Evolutionary conservation across 2,329 filamentous ascomycete species (phyloP).

Genomic region (Colletotrichum sp.): DNA sequence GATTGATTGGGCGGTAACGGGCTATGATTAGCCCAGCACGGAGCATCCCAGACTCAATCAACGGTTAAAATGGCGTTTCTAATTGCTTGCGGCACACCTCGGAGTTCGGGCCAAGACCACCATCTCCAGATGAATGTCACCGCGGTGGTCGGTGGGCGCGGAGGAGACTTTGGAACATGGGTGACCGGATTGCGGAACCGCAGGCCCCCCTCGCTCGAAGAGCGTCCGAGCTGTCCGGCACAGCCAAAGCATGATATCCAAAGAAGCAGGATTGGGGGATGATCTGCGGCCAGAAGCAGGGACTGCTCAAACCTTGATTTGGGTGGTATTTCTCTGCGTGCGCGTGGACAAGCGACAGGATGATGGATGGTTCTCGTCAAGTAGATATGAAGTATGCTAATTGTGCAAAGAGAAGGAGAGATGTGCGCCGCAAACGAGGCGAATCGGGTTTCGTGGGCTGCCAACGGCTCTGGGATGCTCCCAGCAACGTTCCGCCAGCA

Average conservation of each 20-base stretch:
- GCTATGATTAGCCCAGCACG: neutral
- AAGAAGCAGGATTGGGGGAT: neutral
- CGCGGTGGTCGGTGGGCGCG: neutral
- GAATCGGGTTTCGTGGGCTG: neutral
- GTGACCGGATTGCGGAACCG: neutral
- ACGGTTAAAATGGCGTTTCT: neutral
- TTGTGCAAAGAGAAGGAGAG: neutral
- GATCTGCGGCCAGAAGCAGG: constrained; percentile 1
- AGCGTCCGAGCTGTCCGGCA: constrained; percentile 1
- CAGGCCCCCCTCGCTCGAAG: neutral
- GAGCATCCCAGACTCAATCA: neutral
- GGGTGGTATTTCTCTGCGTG: neutral
- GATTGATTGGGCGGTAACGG: neutral
- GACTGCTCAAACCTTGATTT: constrained; percentile 1
- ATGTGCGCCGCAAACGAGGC: neutral
- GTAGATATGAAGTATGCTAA: neutral
- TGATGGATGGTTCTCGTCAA: neutral
- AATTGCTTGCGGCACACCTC: neutral
- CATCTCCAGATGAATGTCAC: neutral
- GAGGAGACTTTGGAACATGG: neutral
- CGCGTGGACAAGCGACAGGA: neutral
- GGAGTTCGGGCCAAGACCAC: neutral
- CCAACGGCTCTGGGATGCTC: neutral
- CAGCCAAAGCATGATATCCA: neutral
- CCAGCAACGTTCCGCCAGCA: neutral